phyloP scores from a whole-genome alignment of 2,329 filamentous ascomycete species.

The Fusarium metavorans region DNA sequence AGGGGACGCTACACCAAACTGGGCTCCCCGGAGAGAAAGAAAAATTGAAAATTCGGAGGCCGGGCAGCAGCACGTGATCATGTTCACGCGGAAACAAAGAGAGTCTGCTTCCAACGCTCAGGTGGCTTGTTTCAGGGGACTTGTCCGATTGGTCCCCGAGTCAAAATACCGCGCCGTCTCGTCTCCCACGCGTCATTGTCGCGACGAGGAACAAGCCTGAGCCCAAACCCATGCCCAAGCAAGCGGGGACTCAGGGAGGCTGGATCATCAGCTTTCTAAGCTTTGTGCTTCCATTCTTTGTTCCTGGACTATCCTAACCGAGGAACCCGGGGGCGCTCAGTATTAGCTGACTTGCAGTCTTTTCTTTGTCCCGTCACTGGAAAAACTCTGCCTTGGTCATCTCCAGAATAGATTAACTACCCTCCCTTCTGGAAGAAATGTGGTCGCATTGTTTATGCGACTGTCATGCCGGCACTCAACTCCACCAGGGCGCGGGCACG shows the following conservation, averaged over 20 bases:
- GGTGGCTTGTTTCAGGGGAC: constrained; percentile 31
- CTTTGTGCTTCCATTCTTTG: constrained; percentile 29
- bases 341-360: neutral
- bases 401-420: constrained; percentile 28
- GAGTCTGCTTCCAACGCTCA: neutral
- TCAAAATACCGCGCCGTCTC: constrained; percentile 25
- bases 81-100: constrained; percentile 8
- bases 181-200: constrained; percentile 43
- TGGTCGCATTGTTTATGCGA: constrained; percentile 31
- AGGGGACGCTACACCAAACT: constrained; percentile 26
- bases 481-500: constrained; percentile 28
- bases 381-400: constrained; percentile 10
- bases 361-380: neutral
- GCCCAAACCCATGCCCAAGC: neutral
- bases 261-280: constrained; percentile 21
- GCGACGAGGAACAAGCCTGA: constrained; percentile 25
- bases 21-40: constrained; percentile 1
- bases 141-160: constrained; percentile 34
- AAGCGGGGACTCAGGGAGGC: constrained; percentile 5
- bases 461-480: constrained; percentile 25
- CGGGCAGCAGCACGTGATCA: constrained; percentile 35
- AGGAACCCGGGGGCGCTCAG: constrained; percentile 4
- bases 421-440: constrained; percentile 25
- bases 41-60: constrained; percentile 19
- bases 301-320: constrained; percentile 32